Base-by-base conservation (phyloP, 306 rosid genomes). In the Dicorynia guianensis region DNA sequence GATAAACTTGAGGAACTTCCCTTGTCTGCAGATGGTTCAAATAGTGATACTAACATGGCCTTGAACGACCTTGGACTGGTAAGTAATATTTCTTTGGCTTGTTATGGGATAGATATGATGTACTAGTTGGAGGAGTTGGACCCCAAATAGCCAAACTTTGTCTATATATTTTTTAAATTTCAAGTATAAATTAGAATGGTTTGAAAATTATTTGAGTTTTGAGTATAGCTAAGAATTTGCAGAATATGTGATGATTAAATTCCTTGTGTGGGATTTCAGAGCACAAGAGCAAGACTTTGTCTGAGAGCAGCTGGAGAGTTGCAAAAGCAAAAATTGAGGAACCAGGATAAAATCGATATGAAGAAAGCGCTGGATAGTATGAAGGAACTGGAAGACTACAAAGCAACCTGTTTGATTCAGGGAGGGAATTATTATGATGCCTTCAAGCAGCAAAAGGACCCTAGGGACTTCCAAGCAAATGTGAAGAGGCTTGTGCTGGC, bases 11-110 rank as follows among this genome's bases (percentile, higher is more conserved):
- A 71, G 34, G 49, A 57, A 7, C 80, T 93, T 48, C 93, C 88
- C 8, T 74, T 79, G 49, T 83, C 79, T 48, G 17, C 60, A 8
- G 85, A 76, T 33, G 77, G 67, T 46, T 53, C 82, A 10, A 71
- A 72, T 34, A 55, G 65, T 30, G 61, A 67, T 9, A 70, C 78
- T 75, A 17, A 54, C 56, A 9, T 4, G 11, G 88, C 89, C 59
- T 85, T 90, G 75, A 80, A 84, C 49, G 88, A 81, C 40, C 87
- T 94, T 69, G 98, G 92, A 80, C 79, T 94, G 83, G 98, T 92
- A 75, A 84, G 49, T 52, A 69, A 8, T 63, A 7, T 15, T 6
- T 33, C 36, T 10, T 14, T 6, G 4, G 11, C 6, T 58, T 2
- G 30, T 25, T 25, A 25, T 25, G 30, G 30, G 30, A 25, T 25